Percentiles rank a stretch among this genome's conserved stretches.
Evolutionary conservation across 306 rosid genomes (phyloP).

Genomic region (Prosopis cineraria): DNA sequence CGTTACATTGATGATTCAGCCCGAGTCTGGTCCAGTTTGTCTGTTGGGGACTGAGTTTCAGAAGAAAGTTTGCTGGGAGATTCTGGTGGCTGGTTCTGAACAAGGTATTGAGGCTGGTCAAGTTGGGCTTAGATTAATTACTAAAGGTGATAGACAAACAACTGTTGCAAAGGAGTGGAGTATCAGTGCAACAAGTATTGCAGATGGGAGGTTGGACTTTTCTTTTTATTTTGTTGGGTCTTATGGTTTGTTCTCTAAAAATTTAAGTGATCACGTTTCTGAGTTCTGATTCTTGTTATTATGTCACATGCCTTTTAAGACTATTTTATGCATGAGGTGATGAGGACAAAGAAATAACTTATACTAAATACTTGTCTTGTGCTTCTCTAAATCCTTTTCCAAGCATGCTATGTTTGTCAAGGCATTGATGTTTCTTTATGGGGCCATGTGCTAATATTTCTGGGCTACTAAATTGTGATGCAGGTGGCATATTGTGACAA

Average conservation of each 20-base stretch:
- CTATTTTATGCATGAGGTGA: not conserved
- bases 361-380: not conserved
- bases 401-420: constrained; percentile 6
- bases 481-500: constrained; percentile 99
- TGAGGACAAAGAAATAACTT: not conserved
- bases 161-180: constrained; percentile 97
- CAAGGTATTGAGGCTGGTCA: constrained; percentile 99
- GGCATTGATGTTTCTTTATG: constrained; percentile 17
- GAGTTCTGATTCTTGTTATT: not conserved
- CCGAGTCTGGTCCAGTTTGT: constrained; percentile 98
- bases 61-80: constrained; percentile 94
- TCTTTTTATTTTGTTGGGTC: constrained; percentile 25
- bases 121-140: constrained; percentile 96
- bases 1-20: constrained; percentile 88
- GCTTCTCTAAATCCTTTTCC: not conserved
- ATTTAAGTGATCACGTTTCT: constrained; percentile 6
- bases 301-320: not conserved
- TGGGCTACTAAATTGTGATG: constrained; percentile 36
- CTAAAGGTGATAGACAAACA: constrained; percentile 96
- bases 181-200: constrained; percentile 88
- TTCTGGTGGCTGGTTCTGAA: constrained; percentile 97
- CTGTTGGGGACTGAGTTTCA: constrained; percentile 92
- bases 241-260: constrained; percentile 20
- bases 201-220: constrained; percentile 88
- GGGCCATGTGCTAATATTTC: constrained; percentile 19